A percentile compares a stretch with the other conserved stretches of the same genome.
These are phyloP conservation scores for Leccinellum luteum DNA, from an alignment of 768 basidiomycete species.

Conservation along the genomic window DNA sequence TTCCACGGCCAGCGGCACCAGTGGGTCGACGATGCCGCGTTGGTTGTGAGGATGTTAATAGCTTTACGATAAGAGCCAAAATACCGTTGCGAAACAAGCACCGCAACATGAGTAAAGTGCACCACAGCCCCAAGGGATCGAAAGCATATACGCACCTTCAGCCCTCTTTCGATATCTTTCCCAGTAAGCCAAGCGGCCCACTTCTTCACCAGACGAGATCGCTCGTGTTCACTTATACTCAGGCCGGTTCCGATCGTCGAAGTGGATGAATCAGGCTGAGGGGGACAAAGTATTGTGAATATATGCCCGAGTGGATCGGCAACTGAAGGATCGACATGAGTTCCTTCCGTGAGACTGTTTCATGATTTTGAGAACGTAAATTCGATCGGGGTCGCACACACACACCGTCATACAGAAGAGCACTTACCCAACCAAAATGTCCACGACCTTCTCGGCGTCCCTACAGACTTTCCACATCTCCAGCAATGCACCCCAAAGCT, in stretches of 20 bases:
- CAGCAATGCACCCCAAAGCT: constrained; percentile 23
- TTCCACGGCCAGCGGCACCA: constrained; percentile 15
- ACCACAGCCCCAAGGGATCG: neutral
- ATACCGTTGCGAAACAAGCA: neutral
- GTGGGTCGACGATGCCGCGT: constrained; percentile 21
- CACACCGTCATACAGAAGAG: neutral
- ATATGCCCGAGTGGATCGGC: constrained; percentile 28
- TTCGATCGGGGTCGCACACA: neutral
- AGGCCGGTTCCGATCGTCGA: neutral
- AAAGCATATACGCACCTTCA: constrained; percentile 50
- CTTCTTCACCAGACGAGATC: constrained; percentile 60
- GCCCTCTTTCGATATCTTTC: constrained; percentile 63
- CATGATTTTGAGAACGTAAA: neutral
- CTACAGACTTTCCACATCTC: constrained; percentile 28
- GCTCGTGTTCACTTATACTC: constrained; percentile 29
- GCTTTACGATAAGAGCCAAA: constrained; percentile 4
- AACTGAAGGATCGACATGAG: constrained; percentile 20
- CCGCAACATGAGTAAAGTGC: neutral
- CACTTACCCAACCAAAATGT: constrained; percentile 27
- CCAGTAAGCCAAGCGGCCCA: constrained; percentile 83
- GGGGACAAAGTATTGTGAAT: constrained; percentile 23
- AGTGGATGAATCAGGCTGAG: constrained; percentile 5
- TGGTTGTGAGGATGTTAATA: constrained; percentile 21
- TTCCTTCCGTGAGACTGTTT: constrained; percentile 28
- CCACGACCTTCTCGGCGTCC: constrained; percentile 21